Conservation (phyloP, 345 rosid genomes). For the Acer yangbiense region DNA sequence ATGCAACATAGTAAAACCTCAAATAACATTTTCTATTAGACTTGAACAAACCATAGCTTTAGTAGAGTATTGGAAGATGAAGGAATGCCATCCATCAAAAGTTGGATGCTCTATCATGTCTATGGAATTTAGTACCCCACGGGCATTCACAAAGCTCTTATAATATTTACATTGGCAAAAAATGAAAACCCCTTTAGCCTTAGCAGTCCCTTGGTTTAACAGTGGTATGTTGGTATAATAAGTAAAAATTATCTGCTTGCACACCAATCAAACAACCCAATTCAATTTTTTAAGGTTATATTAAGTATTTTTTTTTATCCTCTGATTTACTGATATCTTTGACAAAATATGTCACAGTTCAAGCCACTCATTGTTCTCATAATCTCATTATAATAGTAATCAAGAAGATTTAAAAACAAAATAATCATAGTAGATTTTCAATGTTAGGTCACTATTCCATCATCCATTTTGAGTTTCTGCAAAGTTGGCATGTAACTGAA, state of each 20-base stretch:
- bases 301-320: no score
- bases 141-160: not conserved
- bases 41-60: not conserved
- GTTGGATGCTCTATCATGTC: not conserved
- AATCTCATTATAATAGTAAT: no score
- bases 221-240: not conserved
- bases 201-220: not conserved
- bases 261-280: no score
- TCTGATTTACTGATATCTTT: not conserved
- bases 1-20: not conserved
- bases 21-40: not conserved
- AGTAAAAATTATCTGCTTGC: constrained; percentile 2
- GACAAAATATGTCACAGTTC: not conserved
- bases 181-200: not conserved
- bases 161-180: not conserved
- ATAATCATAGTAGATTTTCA: not conserved
- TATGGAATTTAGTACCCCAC: not conserved
- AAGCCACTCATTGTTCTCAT: not conserved
- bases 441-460: not conserved
- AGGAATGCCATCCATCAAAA: not conserved
- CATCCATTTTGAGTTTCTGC: not conserved
- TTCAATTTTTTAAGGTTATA: no score
- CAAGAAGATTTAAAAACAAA: no score
- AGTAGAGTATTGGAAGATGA: not conserved
- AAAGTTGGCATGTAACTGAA: no score